These are phyloP conservation scores for Plasmodium vivax DNA, from an alignment of 169 alveolate species.

Conservation along the genomic window DNA sequence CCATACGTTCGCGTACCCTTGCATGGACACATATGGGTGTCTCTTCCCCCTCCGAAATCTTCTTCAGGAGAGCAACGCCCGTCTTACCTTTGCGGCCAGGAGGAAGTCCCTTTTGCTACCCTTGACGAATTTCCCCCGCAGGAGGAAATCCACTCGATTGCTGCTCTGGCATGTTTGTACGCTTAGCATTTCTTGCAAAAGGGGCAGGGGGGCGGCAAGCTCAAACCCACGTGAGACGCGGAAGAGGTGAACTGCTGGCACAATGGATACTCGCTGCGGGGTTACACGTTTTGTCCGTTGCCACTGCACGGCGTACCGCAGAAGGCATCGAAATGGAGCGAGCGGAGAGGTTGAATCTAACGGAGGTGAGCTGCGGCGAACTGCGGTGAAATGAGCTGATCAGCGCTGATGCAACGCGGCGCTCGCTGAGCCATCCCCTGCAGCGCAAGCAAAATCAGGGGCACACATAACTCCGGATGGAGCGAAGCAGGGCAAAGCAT, in stretches of 20 bases:
- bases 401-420: not conserved
- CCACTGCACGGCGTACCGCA: not conserved
- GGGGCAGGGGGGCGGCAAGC: not conserved
- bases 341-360: not conserved
- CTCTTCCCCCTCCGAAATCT: not conserved
- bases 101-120: constrained; percentile 12
- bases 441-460: not conserved
- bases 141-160: constrained; percentile 26
- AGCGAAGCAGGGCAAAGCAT: not conserved
- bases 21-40: not conserved
- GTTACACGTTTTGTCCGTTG: not conserved
- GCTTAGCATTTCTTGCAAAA: constrained; percentile 22
- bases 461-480: not conserved
- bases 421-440: not conserved
- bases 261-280: not conserved
- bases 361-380: too few species aligned
- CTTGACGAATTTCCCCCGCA: constrained; percentile 53
- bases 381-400: not conserved
- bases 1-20: not conserved
- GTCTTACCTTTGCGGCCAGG: constrained; percentile 56
- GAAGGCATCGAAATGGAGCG: not conserved
- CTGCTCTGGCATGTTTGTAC: constrained; percentile 61
- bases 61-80: not conserved
- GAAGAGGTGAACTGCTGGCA: not conserved
- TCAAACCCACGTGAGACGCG: not conserved